Conservation (phyloP, 108 stramenopile species). For the Skeletonema marinoi region DNA sequence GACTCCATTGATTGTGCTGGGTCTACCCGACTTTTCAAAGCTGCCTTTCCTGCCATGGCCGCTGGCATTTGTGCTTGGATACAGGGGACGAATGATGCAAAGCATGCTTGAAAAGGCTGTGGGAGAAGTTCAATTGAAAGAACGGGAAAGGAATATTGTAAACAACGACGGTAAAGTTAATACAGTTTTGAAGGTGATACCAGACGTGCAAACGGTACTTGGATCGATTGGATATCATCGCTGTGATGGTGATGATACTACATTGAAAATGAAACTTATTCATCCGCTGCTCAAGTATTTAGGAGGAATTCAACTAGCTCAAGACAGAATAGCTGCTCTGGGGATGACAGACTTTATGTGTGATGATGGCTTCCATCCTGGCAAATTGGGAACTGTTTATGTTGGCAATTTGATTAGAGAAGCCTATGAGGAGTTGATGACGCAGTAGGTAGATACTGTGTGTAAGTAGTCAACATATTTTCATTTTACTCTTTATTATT, state of each 20-base stretch:
- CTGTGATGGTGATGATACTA: background rate
- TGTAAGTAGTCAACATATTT: no score
- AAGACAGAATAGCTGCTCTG: slow-evolving; percentile 2
- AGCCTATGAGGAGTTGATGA: slow-evolving; percentile 14
- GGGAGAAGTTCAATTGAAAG: slow-evolving; percentile 10
- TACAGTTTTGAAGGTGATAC: slow-evolving; percentile 3
- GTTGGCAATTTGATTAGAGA: slow-evolving; percentile 21
- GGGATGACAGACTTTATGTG: slow-evolving; percentile 27
- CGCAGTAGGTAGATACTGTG: no score
- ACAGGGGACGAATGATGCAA: slow-evolving; percentile 18
- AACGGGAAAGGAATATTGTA: background rate
- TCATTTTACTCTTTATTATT: no score
- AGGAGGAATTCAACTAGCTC: background rate
- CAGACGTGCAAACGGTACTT: slow-evolving; percentile 13
- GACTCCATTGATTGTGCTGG: slow-evolving; percentile 25
- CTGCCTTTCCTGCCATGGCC: slow-evolving; percentile 33
- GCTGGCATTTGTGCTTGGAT: slow-evolving; percentile 10
- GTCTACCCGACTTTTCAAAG: slow-evolving; percentile 30
- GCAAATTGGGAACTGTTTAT: slow-evolving; percentile 12
- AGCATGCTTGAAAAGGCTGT: slow-evolving; percentile 5
- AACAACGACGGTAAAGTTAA: background rate
- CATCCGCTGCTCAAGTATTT: slow-evolving; percentile 30
- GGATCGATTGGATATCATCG: slow-evolving; percentile 8
- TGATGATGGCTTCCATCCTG: slow-evolving; percentile 35
- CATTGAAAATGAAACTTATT: slow-evolving; percentile 6